phyloP scores from a whole-genome alignment of 2,329 filamentous ascomycete species.

The Cytospora piceae region DNA sequence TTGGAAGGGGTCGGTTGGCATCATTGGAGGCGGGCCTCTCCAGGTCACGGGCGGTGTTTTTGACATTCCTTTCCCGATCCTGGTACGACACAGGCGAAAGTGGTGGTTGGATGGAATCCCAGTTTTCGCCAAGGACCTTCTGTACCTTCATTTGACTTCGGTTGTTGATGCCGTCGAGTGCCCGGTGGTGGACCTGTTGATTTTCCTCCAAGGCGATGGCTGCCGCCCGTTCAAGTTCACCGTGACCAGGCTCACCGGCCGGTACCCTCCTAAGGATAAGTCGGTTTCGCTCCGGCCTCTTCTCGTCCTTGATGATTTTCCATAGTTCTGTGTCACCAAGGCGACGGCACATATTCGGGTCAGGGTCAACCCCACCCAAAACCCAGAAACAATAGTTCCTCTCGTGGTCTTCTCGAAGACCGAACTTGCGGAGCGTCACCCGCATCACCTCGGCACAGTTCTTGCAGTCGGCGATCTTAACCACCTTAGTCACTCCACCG shows the following conservation, averaged over 20 bases:
- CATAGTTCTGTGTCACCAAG: constrained; percentile 87
- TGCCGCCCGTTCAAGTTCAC: constrained; percentile 85
- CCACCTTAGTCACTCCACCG: constrained; percentile 86
- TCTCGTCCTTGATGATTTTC: constrained; percentile 86
- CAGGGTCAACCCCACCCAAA: constrained; percentile 80
- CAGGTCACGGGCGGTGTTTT: constrained; percentile 60
- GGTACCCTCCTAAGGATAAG: constrained; percentile 93
- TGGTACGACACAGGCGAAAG: constrained; percentile 78
- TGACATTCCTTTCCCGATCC: constrained; percentile 70
- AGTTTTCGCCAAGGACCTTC: constrained; percentile 84
- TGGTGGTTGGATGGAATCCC: constrained; percentile 81
- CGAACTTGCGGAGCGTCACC: constrained; percentile 85
- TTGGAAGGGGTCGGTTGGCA: constrained; percentile 45
- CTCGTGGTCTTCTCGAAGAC: constrained; percentile 85
- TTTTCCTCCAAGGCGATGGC: constrained; percentile 88
- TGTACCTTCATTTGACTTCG: constrained; percentile 86
- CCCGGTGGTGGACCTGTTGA: constrained; percentile 70
- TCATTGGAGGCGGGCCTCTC: constrained; percentile 59
- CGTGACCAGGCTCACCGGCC: constrained; percentile 82
- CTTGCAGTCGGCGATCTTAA: constrained; percentile 90
- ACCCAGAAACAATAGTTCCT: constrained; percentile 98
- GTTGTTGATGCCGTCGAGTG: constrained; percentile 67
- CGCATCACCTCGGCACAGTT: constrained; percentile 92
- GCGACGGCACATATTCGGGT: constrained; percentile 78
- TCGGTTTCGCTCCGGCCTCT: constrained; percentile 83